Base-by-base conservation (phyloP, 176 grass and related monocot genomes). In the Hordeum marinum region DNA sequence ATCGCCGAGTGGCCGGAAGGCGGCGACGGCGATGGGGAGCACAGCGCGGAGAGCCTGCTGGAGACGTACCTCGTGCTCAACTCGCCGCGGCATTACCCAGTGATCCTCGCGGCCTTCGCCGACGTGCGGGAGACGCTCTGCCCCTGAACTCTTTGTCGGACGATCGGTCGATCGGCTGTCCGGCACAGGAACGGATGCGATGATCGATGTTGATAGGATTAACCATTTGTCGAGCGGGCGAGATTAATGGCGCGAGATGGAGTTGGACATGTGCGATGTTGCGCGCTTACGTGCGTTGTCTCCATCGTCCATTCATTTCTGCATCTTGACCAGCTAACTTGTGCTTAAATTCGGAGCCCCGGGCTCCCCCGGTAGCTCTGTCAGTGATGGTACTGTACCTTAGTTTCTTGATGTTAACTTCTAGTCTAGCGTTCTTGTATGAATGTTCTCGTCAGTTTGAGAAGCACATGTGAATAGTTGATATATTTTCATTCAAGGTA, bases 31-130 rank as follows among this genome's bases (percentile, higher is more conserved):
- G 75, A 31, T 1, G 87, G 5, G 15, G 68, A 82, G 9, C 41
- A 78, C 54, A 41, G 75, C 65, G 76, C 87, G 88, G 88, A 92
- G 80, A 86, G 72, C 31, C 69, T 97, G 77, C 90, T 97, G 24
- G 87, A 89, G 59, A 87, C 90, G 9, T 97, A 97, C 85, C 94
- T 97, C 24, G 71, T 90, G 72, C 85, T 97, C 77, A 97, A 97
- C 80, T 94, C 92, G 43, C 84, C 94, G 17, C 68, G 92, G 50
- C 94, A 97, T 61, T 93, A 97, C 82, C 90, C 86, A 10, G 89
- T 84, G 14, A 97, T 97, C 80, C 81, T 94, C 62, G 80, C 90
- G 37, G 94, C 94, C 57, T 97, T 94, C 66, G 74, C 88, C 46
- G 90, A 97, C 91, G 86, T 94, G 36, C 85, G 92, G 81, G 83